phyloP scores from a whole-genome alignment of 2,329 filamentous ascomycete genomes.

The Lecanicillium sp. region DNA sequence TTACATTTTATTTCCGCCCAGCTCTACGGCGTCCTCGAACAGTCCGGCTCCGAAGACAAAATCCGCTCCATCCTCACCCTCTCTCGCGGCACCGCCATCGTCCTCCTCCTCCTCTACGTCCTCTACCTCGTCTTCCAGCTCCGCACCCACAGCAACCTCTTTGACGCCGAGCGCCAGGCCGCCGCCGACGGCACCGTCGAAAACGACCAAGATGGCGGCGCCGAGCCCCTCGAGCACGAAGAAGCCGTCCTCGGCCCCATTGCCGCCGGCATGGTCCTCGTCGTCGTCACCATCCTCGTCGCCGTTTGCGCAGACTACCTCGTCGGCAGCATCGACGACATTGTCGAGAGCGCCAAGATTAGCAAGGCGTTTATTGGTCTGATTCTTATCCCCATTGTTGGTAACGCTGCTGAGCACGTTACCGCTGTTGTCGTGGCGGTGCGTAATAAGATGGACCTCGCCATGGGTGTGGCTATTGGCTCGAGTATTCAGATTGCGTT shows the following conservation, averaged over 20 bases:
- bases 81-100: conserved; percentile 68
- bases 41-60: conserved; percentile 32
- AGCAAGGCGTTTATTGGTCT: conserved; percentile 77
- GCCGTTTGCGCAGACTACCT: conserved; percentile 69
- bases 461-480: conserved; percentile 74
- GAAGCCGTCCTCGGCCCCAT: conserved; percentile 51
- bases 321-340: conserved; percentile 65
- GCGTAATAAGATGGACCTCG: conserved; percentile 66
- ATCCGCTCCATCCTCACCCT: conserved; percentile 56
- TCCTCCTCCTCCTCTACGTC: conserved; percentile 65
- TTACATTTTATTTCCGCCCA: too few species aligned
- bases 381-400: conserved; percentile 71
- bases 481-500: conserved; percentile 78
- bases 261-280: conserved; percentile 57
- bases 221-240: conserved; percentile 22
- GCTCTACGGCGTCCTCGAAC: conserved; percentile 58
- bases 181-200: conserved; percentile 7
- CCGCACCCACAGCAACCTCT: conserved; percentile 63
- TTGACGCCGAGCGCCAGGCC: conserved; percentile 44
- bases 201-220: conserved; percentile 41
- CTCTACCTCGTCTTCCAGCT: conserved; percentile 75
- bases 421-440: conserved; percentile 72
- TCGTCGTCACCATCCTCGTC: conserved; percentile 62
- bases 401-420: conserved; percentile 74
- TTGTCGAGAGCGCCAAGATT: conserved; percentile 62